Conservation (phyloP, 1,139 yeast species). For the Saccharomyces hybrid region DNA sequence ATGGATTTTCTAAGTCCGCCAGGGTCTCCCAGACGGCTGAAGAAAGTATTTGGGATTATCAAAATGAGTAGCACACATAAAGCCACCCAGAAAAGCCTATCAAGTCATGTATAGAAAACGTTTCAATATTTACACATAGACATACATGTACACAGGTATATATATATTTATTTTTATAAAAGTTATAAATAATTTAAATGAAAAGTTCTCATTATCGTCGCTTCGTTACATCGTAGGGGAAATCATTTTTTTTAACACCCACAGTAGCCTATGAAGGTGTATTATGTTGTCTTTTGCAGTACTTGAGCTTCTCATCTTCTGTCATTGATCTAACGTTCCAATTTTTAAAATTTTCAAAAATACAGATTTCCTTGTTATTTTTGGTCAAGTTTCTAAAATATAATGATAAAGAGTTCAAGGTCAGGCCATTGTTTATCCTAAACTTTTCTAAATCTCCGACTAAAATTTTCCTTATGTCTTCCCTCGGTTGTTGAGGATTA, state of each 20-base stretch:
- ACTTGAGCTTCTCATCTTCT: conserved; percentile 28
- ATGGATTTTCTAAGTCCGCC: background rate
- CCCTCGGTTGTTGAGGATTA: conserved; percentile 25
- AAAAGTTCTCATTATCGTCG: background rate
- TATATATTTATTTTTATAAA: background rate
- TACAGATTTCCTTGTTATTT: conserved; percentile 28
- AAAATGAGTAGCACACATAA: background rate
- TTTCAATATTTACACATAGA: background rate
- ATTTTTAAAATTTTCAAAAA: conserved; percentile 26
- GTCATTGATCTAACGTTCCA: conserved; percentile 29
- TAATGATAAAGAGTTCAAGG: conserved; percentile 30
- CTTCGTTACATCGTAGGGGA: background rate
- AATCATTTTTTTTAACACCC: background rate
- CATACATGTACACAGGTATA: background rate
- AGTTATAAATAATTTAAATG: background rate
- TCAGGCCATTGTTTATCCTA: conserved; percentile 29
- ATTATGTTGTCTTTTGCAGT: conserved; percentile 27
- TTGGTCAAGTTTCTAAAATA: conserved; percentile 29
- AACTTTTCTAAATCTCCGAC: conserved; percentile 32
- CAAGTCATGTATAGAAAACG: background rate
- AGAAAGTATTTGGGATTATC: background rate
- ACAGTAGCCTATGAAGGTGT: conserved; percentile 1
- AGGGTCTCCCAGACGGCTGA: background rate
- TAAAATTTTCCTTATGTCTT: conserved; percentile 27
- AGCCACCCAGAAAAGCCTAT: background rate